phyloP scores from a whole-genome alignment of 306 rosid genomes.

The Echinosophora koreensis region DNA sequence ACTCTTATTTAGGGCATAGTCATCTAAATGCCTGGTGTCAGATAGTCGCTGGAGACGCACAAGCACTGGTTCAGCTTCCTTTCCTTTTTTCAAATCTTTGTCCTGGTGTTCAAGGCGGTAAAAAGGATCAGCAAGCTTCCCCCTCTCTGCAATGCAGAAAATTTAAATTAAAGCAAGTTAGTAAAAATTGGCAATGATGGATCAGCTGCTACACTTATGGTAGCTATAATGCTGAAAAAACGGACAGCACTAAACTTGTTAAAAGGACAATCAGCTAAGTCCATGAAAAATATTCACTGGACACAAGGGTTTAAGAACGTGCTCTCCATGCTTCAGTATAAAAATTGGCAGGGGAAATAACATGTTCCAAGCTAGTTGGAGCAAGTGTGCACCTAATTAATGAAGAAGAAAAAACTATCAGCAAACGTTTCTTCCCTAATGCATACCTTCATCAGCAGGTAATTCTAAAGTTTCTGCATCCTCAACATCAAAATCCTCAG shows the following conservation, averaged over 20 bases:
- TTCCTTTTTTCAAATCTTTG: constrained; percentile 77
- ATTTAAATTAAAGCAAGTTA: background rate
- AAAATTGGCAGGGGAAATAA: background rate
- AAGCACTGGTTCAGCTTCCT: constrained; percentile 83
- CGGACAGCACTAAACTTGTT: background rate
- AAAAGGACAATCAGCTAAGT: background rate
- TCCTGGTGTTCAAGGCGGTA: constrained; percentile 88
- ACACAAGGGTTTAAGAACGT: background rate
- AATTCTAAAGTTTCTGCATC: constrained; percentile 77
- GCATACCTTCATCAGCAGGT: constrained; percentile 73
- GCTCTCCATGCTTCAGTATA: background rate
- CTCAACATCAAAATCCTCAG: constrained; percentile 69
- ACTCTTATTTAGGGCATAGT: constrained; percentile 65
- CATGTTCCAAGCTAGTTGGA: background rate
- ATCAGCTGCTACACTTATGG: background rate
- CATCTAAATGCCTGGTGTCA: constrained; percentile 74
- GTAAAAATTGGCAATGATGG: background rate
- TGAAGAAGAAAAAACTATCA: background rate
- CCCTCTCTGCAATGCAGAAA: constrained; percentile 58
- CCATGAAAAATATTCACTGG: background rate
- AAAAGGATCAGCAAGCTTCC: constrained; percentile 78
- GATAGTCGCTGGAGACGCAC: constrained; percentile 77
- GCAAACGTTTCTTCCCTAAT: background rate
- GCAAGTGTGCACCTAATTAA: background rate
- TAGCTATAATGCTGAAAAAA: background rate